phyloP scores from a whole-genome alignment of 305 asterid genomes.

The Plantago lanceolata region DNA sequence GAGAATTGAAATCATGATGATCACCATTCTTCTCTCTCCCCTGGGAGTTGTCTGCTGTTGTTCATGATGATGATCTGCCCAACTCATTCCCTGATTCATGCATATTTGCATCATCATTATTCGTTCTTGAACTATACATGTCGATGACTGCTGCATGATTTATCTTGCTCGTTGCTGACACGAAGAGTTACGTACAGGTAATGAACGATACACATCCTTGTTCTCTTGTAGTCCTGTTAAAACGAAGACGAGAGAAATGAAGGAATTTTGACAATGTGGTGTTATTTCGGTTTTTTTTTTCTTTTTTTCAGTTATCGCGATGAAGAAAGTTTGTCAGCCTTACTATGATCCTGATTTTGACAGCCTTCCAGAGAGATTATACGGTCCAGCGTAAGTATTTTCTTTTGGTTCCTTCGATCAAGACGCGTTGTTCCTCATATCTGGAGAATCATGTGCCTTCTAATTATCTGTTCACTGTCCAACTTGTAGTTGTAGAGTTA shows the following conservation, averaged over 20 bases:
- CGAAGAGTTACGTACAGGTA: slow-evolving; percentile 20
- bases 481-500: slow-evolving; percentile 55
- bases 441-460: not conserved
- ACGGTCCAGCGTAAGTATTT: slow-evolving; percentile 57
- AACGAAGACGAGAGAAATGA: not conserved
- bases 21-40: slow-evolving; percentile 22
- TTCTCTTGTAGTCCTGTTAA: not conserved
- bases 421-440: not conserved
- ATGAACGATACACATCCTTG: not conserved
- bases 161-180: slow-evolving; percentile 15
- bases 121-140: slow-evolving; percentile 22
- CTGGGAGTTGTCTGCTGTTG: slow-evolving; percentile 22
- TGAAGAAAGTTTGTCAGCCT: slow-evolving; percentile 55
- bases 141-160: slow-evolving; percentile 6
- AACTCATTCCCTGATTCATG: slow-evolving; percentile 16
- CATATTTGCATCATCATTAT: slow-evolving; percentile 25
- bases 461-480: not conserved
- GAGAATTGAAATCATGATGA: slow-evolving; percentile 15
- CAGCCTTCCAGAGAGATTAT: slow-evolving; percentile 59
- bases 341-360: slow-evolving; percentile 78
- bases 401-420: not conserved
- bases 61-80: slow-evolving; percentile 26
- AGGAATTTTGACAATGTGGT: not conserved
- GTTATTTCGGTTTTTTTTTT: not conserved
- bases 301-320: slow-evolving; percentile 18